phyloP scores from a whole-genome alignment of 306 rosid species.

The Prunus davidiana region DNA sequence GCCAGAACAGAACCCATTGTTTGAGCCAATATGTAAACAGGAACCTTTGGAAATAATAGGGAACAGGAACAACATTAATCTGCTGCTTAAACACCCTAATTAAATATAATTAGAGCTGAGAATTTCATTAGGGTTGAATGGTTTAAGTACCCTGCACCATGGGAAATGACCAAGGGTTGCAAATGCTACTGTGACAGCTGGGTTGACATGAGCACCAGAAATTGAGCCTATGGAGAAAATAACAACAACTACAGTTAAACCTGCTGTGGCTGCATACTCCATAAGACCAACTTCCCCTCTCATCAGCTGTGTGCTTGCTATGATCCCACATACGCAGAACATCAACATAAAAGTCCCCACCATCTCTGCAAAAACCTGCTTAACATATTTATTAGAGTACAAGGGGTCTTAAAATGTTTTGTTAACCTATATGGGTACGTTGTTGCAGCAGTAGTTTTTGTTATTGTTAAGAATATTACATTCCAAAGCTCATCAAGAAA shows the following conservation, averaged over 20 bases:
- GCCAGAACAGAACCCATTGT: conserved; percentile 60
- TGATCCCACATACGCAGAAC: conserved; percentile 70
- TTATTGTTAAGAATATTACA: background rate
- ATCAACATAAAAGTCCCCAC: conserved; percentile 74
- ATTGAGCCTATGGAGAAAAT: conserved; percentile 65
- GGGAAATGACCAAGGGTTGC: conserved; percentile 78
- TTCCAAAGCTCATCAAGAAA: background rate
- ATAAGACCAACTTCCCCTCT: conserved; percentile 57
- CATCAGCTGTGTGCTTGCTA: conserved; percentile 49
- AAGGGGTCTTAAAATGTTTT: background rate
- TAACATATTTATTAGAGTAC: background rate
- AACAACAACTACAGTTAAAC: conserved; percentile 72
- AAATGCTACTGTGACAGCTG: conserved; percentile 78
- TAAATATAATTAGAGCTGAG: background rate
- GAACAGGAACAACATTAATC: background rate
- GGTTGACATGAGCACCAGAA: conserved; percentile 90
- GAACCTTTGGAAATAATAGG: conserved; percentile 44
- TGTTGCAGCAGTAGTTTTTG: background rate
- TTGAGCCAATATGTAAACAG: conserved; percentile 60
- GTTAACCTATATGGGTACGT: too few species aligned
- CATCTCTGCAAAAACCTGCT: conserved; percentile 78
- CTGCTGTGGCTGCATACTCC: conserved; percentile 81
- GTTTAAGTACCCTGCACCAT: conserved; percentile 58
- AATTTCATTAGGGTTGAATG: background rate
- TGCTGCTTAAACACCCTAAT: background rate